Conservation (phyloP, 306 rosid genomes). For the Prunus dulcis region DNA sequence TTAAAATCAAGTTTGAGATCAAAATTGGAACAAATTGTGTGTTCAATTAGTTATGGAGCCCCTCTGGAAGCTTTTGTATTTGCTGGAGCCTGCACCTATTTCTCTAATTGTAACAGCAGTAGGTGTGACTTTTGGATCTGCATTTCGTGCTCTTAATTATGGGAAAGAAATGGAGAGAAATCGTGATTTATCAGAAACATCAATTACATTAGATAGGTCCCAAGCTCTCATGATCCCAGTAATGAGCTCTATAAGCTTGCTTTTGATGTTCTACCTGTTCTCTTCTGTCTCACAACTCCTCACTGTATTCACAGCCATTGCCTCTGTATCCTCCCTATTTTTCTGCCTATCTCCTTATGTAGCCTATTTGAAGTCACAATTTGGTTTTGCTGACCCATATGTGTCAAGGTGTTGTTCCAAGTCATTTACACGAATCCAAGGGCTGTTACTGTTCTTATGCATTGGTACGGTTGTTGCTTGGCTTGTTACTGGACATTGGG, state of each 20-base stretch:
- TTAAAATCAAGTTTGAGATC: constrained; percentile 27
- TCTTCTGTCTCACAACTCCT: constrained; percentile 90
- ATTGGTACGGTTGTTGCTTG: constrained; percentile 63
- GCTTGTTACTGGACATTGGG: constrained; percentile 98
- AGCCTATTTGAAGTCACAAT: constrained; percentile 59
- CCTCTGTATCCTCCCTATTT: constrained; percentile 79
- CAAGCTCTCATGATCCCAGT: constrained; percentile 97
- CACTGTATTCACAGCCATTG: constrained; percentile 85
- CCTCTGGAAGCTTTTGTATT: constrained; percentile 68
- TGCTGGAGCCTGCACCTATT: constrained; percentile 92
- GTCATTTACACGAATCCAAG: constrained; percentile 81
- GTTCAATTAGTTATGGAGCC: constrained; percentile 61
- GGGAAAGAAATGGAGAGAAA: constrained; percentile 97
- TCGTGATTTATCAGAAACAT: constrained; percentile 74
- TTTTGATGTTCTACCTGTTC: constrained; percentile 96
- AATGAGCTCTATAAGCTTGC: constrained; percentile 94
- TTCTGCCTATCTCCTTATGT: constrained; percentile 77
- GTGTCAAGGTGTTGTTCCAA: constrained; percentile 95
- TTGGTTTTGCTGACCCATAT: constrained; percentile 83
- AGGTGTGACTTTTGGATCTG: constrained; percentile 89
- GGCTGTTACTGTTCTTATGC: constrained; percentile 57
- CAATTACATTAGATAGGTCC: constrained; percentile 83
- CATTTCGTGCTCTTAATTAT: constrained; percentile 88
- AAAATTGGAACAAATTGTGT: constrained; percentile 2
- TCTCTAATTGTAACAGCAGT: constrained; percentile 82